Conservation (phyloP, 805 yeast genomes). For the Limtongia smithiae region DNA sequence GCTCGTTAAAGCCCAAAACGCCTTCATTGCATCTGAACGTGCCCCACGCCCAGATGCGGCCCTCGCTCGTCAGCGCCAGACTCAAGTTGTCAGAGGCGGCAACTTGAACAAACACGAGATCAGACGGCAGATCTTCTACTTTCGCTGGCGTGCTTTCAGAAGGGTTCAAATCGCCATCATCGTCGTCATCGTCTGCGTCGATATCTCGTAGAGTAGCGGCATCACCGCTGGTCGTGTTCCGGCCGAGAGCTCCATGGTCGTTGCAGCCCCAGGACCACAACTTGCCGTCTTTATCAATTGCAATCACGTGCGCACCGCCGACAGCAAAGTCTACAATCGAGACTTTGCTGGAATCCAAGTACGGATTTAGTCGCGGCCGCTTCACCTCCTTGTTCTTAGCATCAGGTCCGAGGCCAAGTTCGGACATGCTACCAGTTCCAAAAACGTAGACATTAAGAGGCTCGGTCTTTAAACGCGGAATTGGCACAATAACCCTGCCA, state of each 20-base stretch:
- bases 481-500: slow-evolving; percentile 22
- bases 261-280: slow-evolving; percentile 99
- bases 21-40: slow-evolving; percentile 89
- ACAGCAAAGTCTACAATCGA: slow-evolving; percentile 83
- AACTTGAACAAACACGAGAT: slow-evolving; percentile 63
- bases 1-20: slow-evolving; percentile 71
- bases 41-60: slow-evolving; percentile 97
- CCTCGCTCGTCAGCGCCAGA: slow-evolving; percentile 71
- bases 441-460: slow-evolving; percentile 80
- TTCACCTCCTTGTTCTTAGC: slow-evolving; percentile 90
- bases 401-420: slow-evolving; percentile 94
- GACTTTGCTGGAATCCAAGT: slow-evolving; percentile 55
- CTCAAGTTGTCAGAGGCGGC: slow-evolving; percentile 92
- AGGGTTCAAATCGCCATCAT: slow-evolving; percentile 83
- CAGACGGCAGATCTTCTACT: slow-evolving; percentile 56
- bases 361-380: slow-evolving; percentile 89
- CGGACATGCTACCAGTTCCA: slow-evolving; percentile 98
- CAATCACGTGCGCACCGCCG: slow-evolving; percentile 94
- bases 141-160: slow-evolving; percentile 82
- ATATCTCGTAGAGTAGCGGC: slow-evolving; percentile 62
- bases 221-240: slow-evolving; percentile 60
- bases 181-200: slow-evolving; percentile 57
- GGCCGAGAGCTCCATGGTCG: slow-evolving; percentile 86
- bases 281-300: slow-evolving; percentile 67
- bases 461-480: slow-evolving; percentile 39